Conservation (phyloP, 2,329 filamentous ascomycete genomes). For the Fusarium brachygibbosum region DNA sequence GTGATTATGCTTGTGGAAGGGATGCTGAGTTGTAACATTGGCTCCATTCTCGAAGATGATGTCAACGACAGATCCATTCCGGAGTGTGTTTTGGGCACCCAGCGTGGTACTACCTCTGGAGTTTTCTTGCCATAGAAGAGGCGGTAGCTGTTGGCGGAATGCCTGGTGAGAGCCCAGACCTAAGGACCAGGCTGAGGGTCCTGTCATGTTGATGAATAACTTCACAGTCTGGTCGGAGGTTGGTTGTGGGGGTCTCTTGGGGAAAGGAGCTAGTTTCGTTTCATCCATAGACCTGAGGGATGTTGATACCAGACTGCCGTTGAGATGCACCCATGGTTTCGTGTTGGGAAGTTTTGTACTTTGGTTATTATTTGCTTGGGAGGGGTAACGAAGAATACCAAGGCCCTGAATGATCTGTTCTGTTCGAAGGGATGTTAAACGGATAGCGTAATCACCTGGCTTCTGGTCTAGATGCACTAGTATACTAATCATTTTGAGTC, state of each 20-base stretch:
- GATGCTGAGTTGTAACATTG: neutral
- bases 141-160: neutral
- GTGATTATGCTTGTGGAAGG: neutral
- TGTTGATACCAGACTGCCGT: neutral
- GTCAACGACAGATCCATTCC: neutral
- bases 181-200: neutral
- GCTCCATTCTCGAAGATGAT: neutral
- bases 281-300: neutral
- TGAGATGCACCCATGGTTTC: neutral
- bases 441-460: neutral
- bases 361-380: neutral
- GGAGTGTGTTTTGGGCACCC: neutral
- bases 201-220: constrained; percentile 1
- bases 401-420: neutral
- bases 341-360: neutral
- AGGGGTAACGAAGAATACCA: neutral
- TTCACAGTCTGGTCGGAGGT: neutral
- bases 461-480: neutral
- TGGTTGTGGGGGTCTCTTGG: neutral
- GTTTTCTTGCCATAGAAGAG: neutral
- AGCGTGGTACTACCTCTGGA: neutral
- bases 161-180: constrained; percentile 2
- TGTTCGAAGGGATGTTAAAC: neutral
- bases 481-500: neutral
- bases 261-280: neutral